Conservation (phyloP, 345 rosid species). For the Eucalyptus urophylla region DNA sequence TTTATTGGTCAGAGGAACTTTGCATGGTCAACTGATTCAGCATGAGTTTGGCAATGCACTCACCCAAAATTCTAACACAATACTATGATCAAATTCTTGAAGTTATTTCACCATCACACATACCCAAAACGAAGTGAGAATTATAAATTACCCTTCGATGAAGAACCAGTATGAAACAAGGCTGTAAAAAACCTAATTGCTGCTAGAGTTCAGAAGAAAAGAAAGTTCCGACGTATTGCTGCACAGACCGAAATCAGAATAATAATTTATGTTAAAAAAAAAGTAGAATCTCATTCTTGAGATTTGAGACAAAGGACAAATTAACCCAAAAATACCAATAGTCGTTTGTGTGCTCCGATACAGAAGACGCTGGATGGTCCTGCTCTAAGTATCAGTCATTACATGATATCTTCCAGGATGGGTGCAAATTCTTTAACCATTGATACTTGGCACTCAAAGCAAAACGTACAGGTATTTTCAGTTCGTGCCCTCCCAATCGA, state of each 20-base stretch:
- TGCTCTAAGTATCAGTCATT: background rate
- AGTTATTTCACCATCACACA: background rate
- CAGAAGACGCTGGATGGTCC: background rate
- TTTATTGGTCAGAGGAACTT: background rate
- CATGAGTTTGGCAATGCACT: background rate
- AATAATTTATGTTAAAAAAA: background rate
- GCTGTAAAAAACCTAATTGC: background rate
- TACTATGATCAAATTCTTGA: background rate
- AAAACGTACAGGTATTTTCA: background rate
- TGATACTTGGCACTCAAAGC: background rate
- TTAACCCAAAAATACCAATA: background rate
- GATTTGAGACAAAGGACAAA: background rate
- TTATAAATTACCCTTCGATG: background rate
- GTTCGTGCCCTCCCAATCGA: no score
- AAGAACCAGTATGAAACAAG: background rate
- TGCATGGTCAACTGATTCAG: background rate
- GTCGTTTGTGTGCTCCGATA: background rate
- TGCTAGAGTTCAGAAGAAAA: background rate
- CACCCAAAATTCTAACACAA: background rate
- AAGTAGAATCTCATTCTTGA: background rate
- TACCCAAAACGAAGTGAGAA: background rate
- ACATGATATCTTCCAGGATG: background rate
- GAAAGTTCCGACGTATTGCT: background rate
- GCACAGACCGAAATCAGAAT: background rate
- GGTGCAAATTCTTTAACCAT: background rate